These are phyloP conservation scores for Pleurotus platypus DNA, from an alignment of 768 basidiomycete species.

Conservation along the genomic window DNA sequence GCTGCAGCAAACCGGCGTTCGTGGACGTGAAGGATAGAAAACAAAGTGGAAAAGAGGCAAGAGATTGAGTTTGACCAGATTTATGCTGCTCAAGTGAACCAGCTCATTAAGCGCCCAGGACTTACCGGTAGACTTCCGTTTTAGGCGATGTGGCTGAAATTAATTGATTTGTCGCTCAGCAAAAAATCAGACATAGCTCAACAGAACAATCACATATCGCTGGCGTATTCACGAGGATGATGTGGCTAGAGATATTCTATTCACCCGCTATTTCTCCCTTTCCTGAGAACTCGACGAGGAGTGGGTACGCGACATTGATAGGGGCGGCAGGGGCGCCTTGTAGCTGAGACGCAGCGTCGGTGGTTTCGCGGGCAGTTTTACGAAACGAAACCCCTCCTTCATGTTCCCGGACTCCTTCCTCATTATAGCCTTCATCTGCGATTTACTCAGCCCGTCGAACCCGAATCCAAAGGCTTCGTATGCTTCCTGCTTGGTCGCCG, in stretches of 20 bases:
- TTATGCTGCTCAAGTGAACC: conserved; percentile 17
- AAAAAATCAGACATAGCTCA: not conserved
- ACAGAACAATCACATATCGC: not conserved
- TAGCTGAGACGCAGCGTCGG: conserved; percentile 14
- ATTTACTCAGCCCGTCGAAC: conserved; percentile 19
- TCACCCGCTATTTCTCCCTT: not conserved
- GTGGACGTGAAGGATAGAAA: not conserved
- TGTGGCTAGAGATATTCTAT: not conserved
- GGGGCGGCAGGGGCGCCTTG: conserved; percentile 4
- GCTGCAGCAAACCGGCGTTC: not conserved
- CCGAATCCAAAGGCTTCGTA: conserved; percentile 16
- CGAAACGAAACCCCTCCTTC: conserved; percentile 6
- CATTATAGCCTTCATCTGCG: conserved; percentile 12
- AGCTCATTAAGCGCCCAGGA: conserved; percentile 7
- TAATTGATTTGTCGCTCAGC: not conserved
- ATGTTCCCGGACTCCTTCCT: conserved; percentile 14
- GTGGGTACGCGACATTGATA: not conserved
- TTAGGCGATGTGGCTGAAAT: not conserved
- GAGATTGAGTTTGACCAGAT: conserved; percentile 13
- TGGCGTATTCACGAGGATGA: not conserved
- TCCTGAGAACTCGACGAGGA: conserved; percentile 4
- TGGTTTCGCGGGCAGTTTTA: conserved; percentile 14
- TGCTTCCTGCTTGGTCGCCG: conserved; percentile 5
- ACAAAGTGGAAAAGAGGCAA: conserved; percentile 9
- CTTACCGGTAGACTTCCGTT: not conserved